These are phyloP conservation scores for Pelargonium citronellum DNA, from an alignment of 441 rosid species.

Conservation along the genomic window DNA sequence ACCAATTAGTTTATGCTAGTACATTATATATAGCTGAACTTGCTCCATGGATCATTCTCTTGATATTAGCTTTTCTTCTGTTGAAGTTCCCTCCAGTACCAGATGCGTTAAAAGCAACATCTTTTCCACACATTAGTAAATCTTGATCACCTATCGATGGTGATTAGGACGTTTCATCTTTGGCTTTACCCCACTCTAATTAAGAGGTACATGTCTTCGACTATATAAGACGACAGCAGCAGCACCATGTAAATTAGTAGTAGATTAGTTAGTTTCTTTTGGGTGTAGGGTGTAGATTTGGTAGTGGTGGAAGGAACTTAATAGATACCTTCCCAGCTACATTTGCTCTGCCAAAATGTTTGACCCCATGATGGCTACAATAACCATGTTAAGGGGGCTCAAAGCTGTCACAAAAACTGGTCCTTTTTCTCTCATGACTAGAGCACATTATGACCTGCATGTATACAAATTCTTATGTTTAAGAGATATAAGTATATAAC, in stretches of 20 bases:
- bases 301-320: background rate
- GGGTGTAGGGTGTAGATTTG: too few species aligned
- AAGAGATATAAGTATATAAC: too few species aligned
- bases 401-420: slow-evolving; percentile 88
- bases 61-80: too few species aligned
- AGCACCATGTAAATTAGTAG: slow-evolving; percentile 41
- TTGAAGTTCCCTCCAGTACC: too few species aligned
- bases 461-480: too few species aligned
- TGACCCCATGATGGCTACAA: slow-evolving; percentile 69
- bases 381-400: slow-evolving; percentile 64
- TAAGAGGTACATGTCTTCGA: slow-evolving; percentile 55
- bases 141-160: background rate
- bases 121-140: too few species aligned
- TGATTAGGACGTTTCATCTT: slow-evolving; percentile 39
- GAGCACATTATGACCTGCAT: slow-evolving; percentile 79
- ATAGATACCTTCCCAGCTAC: slow-evolving; percentile 67
- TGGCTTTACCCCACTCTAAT: slow-evolving; percentile 79
- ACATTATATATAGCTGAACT: too few species aligned
- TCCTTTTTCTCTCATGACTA: slow-evolving; percentile 65
- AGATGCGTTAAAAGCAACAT: too few species aligned
- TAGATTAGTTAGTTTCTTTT: too few species aligned
- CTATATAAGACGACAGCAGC: slow-evolving; percentile 61
- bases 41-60: too few species aligned
- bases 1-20: too few species aligned
- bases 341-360: slow-evolving; percentile 67